Conservation (phyloP, 2,329 filamentous ascomycete species). For the Tolypocladium paradoxum region DNA sequence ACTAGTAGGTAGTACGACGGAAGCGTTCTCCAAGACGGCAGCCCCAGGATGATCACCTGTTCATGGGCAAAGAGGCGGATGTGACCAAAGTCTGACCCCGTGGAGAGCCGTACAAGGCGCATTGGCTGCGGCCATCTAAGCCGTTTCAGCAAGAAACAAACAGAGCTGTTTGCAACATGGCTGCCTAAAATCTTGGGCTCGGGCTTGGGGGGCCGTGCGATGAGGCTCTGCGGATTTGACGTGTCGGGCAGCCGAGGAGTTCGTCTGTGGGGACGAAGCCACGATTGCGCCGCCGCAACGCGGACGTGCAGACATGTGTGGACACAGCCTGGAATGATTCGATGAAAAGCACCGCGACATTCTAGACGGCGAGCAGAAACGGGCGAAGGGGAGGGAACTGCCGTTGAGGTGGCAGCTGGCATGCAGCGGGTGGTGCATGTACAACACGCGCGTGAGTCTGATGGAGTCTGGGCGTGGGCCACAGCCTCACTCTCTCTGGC, state of each 20-base stretch:
- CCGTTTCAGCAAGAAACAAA: neutral
- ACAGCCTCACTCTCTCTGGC: neutral
- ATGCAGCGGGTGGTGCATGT: neutral
- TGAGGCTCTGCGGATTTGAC: conserved; percentile 1
- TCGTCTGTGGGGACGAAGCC: neutral
- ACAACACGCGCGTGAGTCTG: neutral
- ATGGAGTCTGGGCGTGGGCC: neutral
- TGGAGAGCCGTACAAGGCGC: neutral
- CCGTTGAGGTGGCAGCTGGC: neutral
- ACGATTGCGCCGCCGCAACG: neutral
- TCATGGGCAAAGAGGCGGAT: neutral
- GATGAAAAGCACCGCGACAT: neutral
- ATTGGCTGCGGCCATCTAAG: neutral
- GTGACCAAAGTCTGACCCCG: neutral
- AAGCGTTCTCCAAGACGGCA: neutral
- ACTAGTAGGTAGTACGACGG: neutral
- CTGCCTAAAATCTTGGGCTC: neutral
- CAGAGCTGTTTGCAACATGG: neutral
- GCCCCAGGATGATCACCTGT: neutral
- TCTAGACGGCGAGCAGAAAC: neutral
- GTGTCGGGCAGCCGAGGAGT: neutral
- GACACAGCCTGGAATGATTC: neutral
- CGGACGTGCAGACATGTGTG: neutral
- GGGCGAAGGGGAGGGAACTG: neutral
- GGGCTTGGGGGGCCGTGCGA: neutral